Evolutionary conservation across 1,284 basidiomycete species (phyloP), one percentile per base, ranked within the genome.

Genomic region (Fomitopsis pinicola): DNA sequence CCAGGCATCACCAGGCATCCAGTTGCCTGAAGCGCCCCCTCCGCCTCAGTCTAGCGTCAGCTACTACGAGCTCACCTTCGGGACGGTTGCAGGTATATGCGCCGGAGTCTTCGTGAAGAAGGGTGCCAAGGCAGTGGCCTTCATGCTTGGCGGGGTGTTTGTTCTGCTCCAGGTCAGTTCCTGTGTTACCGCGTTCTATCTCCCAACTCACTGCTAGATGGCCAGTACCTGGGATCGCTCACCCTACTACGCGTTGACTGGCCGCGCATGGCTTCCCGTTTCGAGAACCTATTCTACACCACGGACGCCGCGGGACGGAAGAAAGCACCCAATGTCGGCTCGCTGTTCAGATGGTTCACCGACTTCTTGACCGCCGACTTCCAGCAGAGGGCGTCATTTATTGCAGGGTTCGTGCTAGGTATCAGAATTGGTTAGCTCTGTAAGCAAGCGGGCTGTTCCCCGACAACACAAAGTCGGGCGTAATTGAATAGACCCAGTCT

Each of bases 71-170:
- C 85, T 98, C 52, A 82, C 87, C 0, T 97, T 98, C 71, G 95
- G 96, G 36, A 92, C 93, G 14, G 85, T 92, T 1, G 87, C 88
- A 62, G 94, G 95, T 2, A 74, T 98, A 55, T 98, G 94, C 70
- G 87, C 94, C 0, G 96, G 96, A 0, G 83, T 98, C 0, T 98
- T 98, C 72, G 82, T 97, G 69, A 97, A 97, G 78, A 97, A 97
- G 75, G 96, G 96, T 35, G 86, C 90, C 42, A 94, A 89, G 73
- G 78, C 86, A 2, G 75, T 92, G 26, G 96, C 95, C 0, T 95
- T 95, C 75, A 75, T 91, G 58, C 77, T 97, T 12, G 94, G 94
- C 9, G 94, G 93, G 2, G 77, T 92, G 1, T 97, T 95, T 67
- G 89, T 96, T 19, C 74, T 96, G 55, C 82, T 96, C 17, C 94